Evolutionary conservation across 805 yeast species (phyloP).

Genomic region (Wickerhamiella spandovensis): DNA sequence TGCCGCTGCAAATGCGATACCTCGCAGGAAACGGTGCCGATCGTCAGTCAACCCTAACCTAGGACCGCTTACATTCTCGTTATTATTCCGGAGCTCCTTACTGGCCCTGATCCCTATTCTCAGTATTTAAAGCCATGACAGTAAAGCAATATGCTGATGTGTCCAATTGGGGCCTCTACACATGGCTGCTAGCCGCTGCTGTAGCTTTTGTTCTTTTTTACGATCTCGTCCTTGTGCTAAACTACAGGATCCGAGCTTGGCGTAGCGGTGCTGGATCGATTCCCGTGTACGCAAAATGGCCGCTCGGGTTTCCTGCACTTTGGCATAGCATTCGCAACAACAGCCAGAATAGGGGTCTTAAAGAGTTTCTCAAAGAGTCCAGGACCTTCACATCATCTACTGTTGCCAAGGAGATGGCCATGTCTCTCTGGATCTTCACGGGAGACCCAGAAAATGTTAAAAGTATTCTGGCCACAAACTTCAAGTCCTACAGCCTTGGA

Average conservation of each 20-base stretch:
- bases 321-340: too few relatives aligned
- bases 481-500: constrained; percentile 23
- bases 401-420: constrained; percentile 18
- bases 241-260: background rate
- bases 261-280: background rate
- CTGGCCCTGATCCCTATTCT: too few relatives aligned
- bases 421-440: constrained; percentile 16
- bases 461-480: constrained; percentile 20
- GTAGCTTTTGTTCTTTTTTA: background rate
- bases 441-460: constrained; percentile 22
- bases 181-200: background rate
- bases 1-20: too few relatives aligned
- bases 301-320: background rate
- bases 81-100: too few relatives aligned
- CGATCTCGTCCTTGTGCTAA: background rate
- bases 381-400: constrained; percentile 14
- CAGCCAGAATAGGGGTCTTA: too few relatives aligned
- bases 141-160: background rate
- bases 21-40: too few relatives aligned
- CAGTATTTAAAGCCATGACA: too few relatives aligned
- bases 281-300: background rate
- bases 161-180: background rate
- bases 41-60: too few relatives aligned
- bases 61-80: too few relatives aligned
- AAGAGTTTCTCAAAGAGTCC: background rate